Base-by-base conservation (phyloP, 208 protist species). In the Trypanosoma theileri region DNA sequence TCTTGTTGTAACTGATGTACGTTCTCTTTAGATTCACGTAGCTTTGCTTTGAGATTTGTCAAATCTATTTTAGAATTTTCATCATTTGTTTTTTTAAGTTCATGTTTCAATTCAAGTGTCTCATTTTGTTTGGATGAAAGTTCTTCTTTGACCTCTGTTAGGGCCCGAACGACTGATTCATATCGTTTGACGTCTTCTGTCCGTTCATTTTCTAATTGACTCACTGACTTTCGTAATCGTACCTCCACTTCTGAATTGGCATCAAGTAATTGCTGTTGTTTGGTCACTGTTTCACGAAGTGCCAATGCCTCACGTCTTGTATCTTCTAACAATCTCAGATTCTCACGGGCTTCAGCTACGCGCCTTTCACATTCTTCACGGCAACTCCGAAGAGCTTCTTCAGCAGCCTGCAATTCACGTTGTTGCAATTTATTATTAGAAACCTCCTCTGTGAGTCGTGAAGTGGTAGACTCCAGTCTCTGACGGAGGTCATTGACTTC, bases 401-500 rank as follows among this genome's bases (percentile, higher is more conserved):
- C 42, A 63, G 59, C 19, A 31, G 50, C 16, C 21, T 63, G 65
- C 24, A 42, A 54, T 10, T 73, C 78, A 61, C 50, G 54, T 50
- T 53, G 52, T 44, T 59, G n/a, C 26, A 41, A 41, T 12, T 61
- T 69, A 35, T 54, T 52, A 17, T 44, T 55, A 24, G 65, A 44
- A 48, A 45, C 40, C 54, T 71, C 50, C 41, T 89, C 86, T 16
- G 77, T 68, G 3, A 92, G 59, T 58, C 82, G 75, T 17, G 73
- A 66, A 24, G 73, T 75, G 28, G 66, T 71, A 17, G 75, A 69
- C 52, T 92, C 81, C 4, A 92, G 69, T n/a, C 79, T 77, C 13
- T 70, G 51, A 26, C 66, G 60, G 22, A 85, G 28, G 35, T 92
- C 82, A 26, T 80, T 67, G 40, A 89, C 52, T 59, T 89, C 83